phyloP scores from a whole-genome alignment of 2,329 filamentous ascomycete species.

The Botryotinia convoluta region DNA sequence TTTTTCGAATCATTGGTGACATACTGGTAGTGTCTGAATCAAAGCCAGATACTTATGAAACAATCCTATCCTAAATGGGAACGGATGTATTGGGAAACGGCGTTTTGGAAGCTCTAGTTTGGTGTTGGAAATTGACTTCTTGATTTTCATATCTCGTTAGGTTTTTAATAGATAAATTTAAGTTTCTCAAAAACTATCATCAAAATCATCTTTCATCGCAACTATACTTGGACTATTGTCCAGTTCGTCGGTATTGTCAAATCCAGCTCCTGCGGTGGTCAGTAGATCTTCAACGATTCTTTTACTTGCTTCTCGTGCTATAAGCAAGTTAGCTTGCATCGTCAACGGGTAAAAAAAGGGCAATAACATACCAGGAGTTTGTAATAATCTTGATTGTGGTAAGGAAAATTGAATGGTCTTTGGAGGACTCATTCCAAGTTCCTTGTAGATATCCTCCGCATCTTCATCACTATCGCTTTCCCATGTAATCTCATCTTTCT shows the following conservation, averaged over 20 bases:
- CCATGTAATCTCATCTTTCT: conserved; percentile 63
- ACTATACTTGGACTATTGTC: conserved; percentile 65
- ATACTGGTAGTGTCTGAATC: background rate
- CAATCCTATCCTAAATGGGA: background rate
- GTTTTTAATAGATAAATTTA: conserved; percentile 23
- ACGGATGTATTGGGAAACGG: background rate
- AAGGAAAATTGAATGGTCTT: conserved; percentile 89
- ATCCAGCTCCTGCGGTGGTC: conserved; percentile 72
- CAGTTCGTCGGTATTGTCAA: conserved; percentile 47
- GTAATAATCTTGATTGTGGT: conserved; percentile 71
- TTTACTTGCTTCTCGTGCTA: conserved; percentile 75
- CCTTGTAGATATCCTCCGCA: conserved; percentile 55
- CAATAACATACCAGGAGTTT: conserved; percentile 67
- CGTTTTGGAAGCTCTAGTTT: background rate
- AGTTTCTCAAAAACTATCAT: conserved; percentile 56
- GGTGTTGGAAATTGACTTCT: background rate
- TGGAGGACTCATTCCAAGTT: conserved; percentile 76
- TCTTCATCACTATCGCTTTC: conserved; percentile 65
- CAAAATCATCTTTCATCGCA: conserved; percentile 60
- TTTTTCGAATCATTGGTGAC: background rate
- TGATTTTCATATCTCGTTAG: conserved; percentile 7
- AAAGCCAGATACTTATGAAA: background rate
- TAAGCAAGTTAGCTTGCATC: conserved; percentile 11
- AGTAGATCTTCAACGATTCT: conserved; percentile 79
- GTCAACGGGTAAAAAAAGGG: background rate